Evolutionary conservation across 1,284 basidiomycete genomes (phyloP), one percentile per base, ranked within the genome.

Genomic region (Sporisorium exsertum): DNA sequence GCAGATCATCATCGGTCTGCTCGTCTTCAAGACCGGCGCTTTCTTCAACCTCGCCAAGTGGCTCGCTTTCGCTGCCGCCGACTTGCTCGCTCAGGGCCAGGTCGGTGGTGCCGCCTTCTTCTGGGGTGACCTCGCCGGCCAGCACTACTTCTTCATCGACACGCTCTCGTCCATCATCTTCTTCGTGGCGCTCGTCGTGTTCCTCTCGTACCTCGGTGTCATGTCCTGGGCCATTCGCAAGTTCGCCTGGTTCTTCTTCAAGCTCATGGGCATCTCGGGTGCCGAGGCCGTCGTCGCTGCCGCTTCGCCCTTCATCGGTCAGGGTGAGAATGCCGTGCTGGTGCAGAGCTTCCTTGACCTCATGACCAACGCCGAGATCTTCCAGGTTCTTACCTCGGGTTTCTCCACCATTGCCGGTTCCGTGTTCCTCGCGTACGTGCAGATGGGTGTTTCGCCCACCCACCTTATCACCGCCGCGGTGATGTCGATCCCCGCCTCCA

Each of bases 401-500:
- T 83, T 84, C 88, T 50, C 94, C 10, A 94, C 94, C 58, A 95
- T 95, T 79, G 91, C 94, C 59, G 94, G 94, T 54, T 93, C 93
- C 59, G 94, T 95, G 18, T 88, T 96, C 62, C 88, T 90, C 61
- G 94, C 93, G 47, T 96, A 95, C 86, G 92, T 95, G 81, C 86
- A 59, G 61, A 87, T 95, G 72, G 94, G 94, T 62, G 92, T 96
- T 42, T 91, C 92, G 33, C 87, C 93, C 18, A 89, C 82, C 58
- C 94, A 93, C 86, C 88, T 96, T 32, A 89, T 96, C 81, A 94
- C 94, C 6, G 92, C 94, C 5, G 94, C 93, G 12, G 92, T 96
- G 77, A 96, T 96, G 94, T 93, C 91, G 83, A 96, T 96, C 80
- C 94, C 94, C 12, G 94, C 94, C 1, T 94, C 94, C 13, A 94